Evolutionary conservation across 805 yeast species (phyloP).

Genomic region (Kuraishia borneana): DNA sequence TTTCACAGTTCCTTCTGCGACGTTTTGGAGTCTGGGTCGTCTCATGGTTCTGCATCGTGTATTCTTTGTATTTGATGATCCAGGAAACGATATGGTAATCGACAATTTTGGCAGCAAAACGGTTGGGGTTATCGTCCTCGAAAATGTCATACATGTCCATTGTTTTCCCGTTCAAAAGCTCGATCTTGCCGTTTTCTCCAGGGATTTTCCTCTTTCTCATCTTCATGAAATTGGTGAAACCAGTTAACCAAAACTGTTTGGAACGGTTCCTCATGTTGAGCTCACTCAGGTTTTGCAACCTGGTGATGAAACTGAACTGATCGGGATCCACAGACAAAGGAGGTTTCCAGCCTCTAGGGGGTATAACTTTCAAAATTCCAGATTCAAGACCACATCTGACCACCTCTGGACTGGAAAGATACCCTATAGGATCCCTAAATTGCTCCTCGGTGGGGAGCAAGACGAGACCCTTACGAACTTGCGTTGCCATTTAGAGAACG

Average conservation of each 20-base stretch:
- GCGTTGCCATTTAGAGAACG: background rate
- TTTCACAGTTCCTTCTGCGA: constrained; percentile 6
- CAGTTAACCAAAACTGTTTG: constrained; percentile 49
- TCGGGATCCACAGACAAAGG: constrained; percentile 41
- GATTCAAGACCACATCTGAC: constrained; percentile 29
- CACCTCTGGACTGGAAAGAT: constrained; percentile 29
- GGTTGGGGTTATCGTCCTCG: constrained; percentile 5
- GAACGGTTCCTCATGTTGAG: constrained; percentile 53
- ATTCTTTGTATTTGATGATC: background rate
- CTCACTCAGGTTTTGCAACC: constrained; percentile 59
- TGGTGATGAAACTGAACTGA: constrained; percentile 51
- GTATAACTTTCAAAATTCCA: constrained; percentile 42
- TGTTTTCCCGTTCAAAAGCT: constrained; percentile 2
- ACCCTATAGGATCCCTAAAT: constrained; percentile 38
- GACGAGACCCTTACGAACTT: constrained; percentile 14
- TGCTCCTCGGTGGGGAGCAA: constrained; percentile 31
- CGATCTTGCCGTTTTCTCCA: constrained; percentile 5
- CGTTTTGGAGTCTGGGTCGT: no score
- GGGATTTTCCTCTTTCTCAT: constrained; percentile 22
- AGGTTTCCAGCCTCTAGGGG: constrained; percentile 43
- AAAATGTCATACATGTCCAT: constrained; percentile 21
- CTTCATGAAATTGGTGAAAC: constrained; percentile 43
- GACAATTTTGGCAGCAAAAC: constrained; percentile 4
- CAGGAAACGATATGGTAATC: constrained; percentile 8
- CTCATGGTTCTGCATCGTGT: constrained; percentile 4